These are phyloP conservation scores for Aspergillus ochraceoroseus DNA, from an alignment of 2,329 filamentous ascomycete species.

Conservation along the genomic window DNA sequence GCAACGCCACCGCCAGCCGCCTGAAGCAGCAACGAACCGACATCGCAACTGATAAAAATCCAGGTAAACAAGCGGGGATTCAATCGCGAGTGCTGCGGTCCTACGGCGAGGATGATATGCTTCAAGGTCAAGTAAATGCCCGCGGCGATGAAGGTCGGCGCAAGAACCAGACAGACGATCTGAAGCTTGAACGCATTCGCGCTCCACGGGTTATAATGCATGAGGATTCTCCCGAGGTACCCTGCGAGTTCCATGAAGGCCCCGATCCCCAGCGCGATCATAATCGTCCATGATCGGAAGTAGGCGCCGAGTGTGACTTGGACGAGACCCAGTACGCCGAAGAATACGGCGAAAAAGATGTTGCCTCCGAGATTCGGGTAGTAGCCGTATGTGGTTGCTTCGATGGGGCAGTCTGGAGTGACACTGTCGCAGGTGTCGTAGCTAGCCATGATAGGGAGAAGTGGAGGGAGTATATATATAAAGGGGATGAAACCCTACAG, in stretches of 20 bases:
- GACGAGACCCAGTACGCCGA: slow-evolving; percentile 46
- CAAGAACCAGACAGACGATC: slow-evolving; percentile 54
- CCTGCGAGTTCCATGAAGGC: slow-evolving; percentile 52
- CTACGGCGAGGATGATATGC: slow-evolving; percentile 54
- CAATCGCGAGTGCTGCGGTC: slow-evolving; percentile 46
- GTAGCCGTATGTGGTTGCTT: slow-evolving; percentile 52
- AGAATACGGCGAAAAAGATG: slow-evolving; percentile 50
- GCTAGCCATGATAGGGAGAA: slow-evolving; percentile 18
- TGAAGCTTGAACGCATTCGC: slow-evolving; percentile 49
- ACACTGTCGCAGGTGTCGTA: slow-evolving; percentile 34
- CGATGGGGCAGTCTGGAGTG: slow-evolving; percentile 41
- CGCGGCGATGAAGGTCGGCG: slow-evolving; percentile 53
- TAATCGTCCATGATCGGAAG: slow-evolving; percentile 54
- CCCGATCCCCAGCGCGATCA: slow-evolving; percentile 48
- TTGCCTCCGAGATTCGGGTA: slow-evolving; percentile 50
- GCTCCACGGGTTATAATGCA: slow-evolving; percentile 52
- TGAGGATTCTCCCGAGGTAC: slow-evolving; percentile 52
- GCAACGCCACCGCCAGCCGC: slow-evolving; percentile 56
- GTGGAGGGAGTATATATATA: not conserved
- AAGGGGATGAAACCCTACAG: not conserved
- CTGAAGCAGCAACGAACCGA: slow-evolving; percentile 56
- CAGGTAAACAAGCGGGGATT: slow-evolving; percentile 51
- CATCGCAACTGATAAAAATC: slow-evolving; percentile 57
- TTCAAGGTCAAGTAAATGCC: slow-evolving; percentile 55
- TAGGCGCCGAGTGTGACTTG: slow-evolving; percentile 49